These are phyloP conservation scores for Schoenoplectus triqueter DNA, from an alignment of 202 grass and related monocot genomes.

Conservation along the genomic window DNA sequence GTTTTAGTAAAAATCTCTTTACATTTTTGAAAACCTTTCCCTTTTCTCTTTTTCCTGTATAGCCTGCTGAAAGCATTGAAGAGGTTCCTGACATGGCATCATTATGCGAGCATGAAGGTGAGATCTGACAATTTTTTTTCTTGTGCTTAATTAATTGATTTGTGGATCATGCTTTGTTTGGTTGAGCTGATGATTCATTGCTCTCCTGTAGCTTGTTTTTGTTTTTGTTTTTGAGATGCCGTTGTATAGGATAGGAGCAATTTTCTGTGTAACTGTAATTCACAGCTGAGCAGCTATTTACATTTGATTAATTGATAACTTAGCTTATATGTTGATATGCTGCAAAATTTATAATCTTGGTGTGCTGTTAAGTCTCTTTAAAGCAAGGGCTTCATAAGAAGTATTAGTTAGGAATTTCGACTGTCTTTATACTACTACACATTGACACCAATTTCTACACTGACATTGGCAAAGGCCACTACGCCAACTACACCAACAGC, in stretches of 20 bases:
- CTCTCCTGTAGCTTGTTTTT: not conserved
- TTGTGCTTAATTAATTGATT: not conserved
- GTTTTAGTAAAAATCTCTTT: constrained; percentile 1
- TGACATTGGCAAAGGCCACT: too few species aligned
- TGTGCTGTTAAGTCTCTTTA: not conserved
- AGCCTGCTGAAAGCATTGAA: constrained; percentile 82
- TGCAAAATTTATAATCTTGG: not conserved
- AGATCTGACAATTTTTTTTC: constrained; percentile 26
- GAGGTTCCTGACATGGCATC: constrained; percentile 71
- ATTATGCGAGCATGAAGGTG: constrained; percentile 40
- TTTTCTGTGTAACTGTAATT: not conserved
- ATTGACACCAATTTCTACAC: too few species aligned
- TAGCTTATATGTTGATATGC: not conserved
- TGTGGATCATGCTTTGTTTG: not conserved
- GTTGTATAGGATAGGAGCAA: constrained; percentile 27
- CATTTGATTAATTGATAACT: constrained; percentile 16
- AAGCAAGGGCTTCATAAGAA: not conserved
- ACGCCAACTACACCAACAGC: too few species aligned
- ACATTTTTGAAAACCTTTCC: not conserved
- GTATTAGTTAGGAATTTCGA: not conserved
- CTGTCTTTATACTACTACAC: not conserved
- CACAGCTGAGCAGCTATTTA: not conserved
- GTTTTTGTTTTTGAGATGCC: not conserved
- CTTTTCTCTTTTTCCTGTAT: constrained; percentile 7
- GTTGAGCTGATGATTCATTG: constrained; percentile 11